Conservation (phyloP, 345 rosid genomes). For the Lepidium africanum region DNA sequence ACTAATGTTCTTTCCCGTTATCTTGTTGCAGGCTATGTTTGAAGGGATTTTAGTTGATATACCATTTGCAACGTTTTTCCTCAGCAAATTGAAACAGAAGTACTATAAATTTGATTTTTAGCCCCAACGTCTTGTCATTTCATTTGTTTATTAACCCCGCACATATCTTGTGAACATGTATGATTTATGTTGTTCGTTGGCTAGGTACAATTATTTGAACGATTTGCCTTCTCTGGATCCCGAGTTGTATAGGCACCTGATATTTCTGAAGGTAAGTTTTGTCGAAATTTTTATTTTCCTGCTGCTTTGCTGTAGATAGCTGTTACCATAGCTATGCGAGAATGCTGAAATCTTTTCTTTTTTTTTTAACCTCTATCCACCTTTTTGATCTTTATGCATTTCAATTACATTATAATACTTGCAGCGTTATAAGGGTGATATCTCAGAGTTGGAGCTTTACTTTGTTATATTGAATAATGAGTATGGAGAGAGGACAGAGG, state of each 20-base stretch:
- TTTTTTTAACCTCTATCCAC: neutral
- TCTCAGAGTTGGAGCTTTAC: slow-evolving; percentile 80
- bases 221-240: slow-evolving; percentile 98
- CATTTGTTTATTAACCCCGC: neutral
- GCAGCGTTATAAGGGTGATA: slow-evolving; percentile 84
- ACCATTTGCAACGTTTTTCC: slow-evolving; percentile 97
- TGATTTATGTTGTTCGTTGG: slow-evolving; percentile 10
- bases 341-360: neutral
- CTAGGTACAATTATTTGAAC: slow-evolving; percentile 86
- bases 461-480: slow-evolving; percentile 93
- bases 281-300: neutral
- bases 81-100: slow-evolving; percentile 97
- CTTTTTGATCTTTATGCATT: neutral
- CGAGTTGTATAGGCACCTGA: slow-evolving; percentile 93
- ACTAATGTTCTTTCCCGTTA: neutral
- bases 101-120: slow-evolving; percentile 24
- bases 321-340: neutral
- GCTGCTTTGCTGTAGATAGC: slow-evolving; percentile 13
- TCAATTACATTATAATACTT: neutral
- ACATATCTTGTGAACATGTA: neutral
- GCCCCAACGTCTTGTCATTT: neutral
- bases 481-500: slow-evolving; percentile 94
- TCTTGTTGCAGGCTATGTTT: slow-evolving; percentile 82
- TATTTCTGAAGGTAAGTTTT: slow-evolving; percentile 74
- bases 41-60: slow-evolving; percentile 99